phyloP scores from a whole-genome alignment of 2,329 filamentous ascomycete species.

The Sporothrix brunneoviolacea region DNA sequence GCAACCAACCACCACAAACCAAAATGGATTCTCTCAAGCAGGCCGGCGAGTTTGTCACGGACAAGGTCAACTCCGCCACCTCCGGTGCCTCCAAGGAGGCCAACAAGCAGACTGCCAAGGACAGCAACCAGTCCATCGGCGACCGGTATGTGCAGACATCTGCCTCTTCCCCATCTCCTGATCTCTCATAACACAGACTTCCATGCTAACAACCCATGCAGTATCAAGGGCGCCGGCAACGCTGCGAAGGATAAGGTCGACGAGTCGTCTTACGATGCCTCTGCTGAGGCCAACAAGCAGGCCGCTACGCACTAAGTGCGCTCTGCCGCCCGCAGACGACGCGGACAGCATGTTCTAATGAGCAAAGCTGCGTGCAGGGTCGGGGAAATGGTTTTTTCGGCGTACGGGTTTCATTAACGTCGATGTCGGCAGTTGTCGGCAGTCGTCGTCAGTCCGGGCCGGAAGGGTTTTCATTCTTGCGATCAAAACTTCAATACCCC shows the following conservation, averaged over 20 bases:
- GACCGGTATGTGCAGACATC: constrained; percentile 36
- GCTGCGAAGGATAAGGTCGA: constrained; percentile 31
- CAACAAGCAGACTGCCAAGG: constrained; percentile 55
- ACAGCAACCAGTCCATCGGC: constrained; percentile 38
- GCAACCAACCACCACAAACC: constrained; percentile 20
- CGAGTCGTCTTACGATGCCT: constrained; percentile 27
- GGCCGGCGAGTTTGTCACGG: constrained; percentile 53
- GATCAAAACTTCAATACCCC: no score
- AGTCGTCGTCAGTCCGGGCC: no score
- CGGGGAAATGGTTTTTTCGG: neutral
- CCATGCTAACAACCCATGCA: constrained; percentile 20
- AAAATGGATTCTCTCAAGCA: constrained; percentile 41
- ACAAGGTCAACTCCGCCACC: constrained; percentile 45
- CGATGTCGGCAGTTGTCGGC: no score
- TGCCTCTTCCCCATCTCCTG: neutral
- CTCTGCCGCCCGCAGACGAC: neutral
- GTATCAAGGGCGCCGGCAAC: constrained; percentile 25
- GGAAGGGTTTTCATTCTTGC: no score
- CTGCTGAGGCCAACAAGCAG: constrained; percentile 35
- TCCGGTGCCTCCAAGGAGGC: constrained; percentile 45
- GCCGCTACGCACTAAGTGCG: constrained; percentile 29
- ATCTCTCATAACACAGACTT: neutral
- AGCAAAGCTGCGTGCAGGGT: neutral
- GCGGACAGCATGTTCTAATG: neutral
- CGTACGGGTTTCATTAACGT: no score